Percentiles rank a stretch among this genome's conserved stretches.
Evolutionary conservation across 768 basidiomycete species (phyloP).

Genomic region (Mycena capillaripes): DNA sequence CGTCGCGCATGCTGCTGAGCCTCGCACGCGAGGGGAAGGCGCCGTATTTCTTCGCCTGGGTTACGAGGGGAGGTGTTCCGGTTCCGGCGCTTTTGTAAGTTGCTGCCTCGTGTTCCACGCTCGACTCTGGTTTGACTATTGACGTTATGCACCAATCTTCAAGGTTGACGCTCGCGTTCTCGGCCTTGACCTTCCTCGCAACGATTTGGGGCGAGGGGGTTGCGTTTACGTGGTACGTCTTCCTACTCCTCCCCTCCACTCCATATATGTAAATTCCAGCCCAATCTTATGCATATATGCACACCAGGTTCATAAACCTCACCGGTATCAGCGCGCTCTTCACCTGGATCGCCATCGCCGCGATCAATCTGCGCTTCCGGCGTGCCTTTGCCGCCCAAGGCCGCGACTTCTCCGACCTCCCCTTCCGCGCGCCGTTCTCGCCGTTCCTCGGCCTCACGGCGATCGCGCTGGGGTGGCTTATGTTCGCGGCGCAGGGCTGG

Average conservation of each 20-base stretch:
- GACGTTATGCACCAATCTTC: too few species aligned
- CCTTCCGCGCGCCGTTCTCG: slow-evolving; percentile 69
- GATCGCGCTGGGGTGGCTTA: slow-evolving; percentile 61
- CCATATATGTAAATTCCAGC: too few species aligned
- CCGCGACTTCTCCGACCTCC: slow-evolving; percentile 64
- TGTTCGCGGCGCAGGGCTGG: slow-evolving; percentile 72
- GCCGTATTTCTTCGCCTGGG: slow-evolving; percentile 73
- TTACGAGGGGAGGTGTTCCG: slow-evolving; percentile 76
- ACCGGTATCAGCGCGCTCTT: slow-evolving; percentile 77
- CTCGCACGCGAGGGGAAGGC: slow-evolving; percentile 78
- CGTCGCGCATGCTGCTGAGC: slow-evolving; percentile 70
- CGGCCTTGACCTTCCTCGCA: slow-evolving; percentile 67
- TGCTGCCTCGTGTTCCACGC: neutral
- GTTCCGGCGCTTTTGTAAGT: slow-evolving; percentile 66
- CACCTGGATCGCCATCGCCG: slow-evolving; percentile 73
- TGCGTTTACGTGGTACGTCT: slow-evolving; percentile 62
- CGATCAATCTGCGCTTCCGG: slow-evolving; percentile 73
- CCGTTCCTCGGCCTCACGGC: slow-evolving; percentile 67
- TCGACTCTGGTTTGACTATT: too few species aligned
- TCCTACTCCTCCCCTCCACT: neutral
- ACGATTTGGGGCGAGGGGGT: slow-evolving; percentile 71
- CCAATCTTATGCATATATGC: too few species aligned
- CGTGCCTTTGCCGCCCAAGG: slow-evolving; percentile 70
- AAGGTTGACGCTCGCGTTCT: slow-evolving; percentile 63
- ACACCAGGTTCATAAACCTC: slow-evolving; percentile 67